Evolutionary conservation across 1,139 yeast genomes (phyloP), one percentile per base, ranked within the genome.

Genomic region (Kodamaea sp.): DNA sequence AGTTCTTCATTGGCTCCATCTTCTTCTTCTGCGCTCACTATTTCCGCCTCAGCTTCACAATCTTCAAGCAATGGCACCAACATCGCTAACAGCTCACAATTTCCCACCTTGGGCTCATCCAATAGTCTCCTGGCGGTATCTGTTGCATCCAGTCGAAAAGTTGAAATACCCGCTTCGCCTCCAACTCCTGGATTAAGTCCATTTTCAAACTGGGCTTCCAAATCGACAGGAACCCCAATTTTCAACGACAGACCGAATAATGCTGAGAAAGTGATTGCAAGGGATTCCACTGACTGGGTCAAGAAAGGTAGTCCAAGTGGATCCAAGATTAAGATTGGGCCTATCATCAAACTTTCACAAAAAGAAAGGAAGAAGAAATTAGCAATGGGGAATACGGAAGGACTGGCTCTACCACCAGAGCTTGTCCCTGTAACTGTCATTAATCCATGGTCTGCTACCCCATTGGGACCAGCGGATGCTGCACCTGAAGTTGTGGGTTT

Each of bases 291-390:
- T 18, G 43, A 37, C 10, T 35, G 40, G 37, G 21, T 31, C 6
- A 35, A 24, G 19, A 35, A 24, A 22, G 23, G 31, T 15, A 32
- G 31, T 7, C 11, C 26, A 4, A 59, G 51, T 38, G 38, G 37
- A 2, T 37, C 48, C n/a, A 66, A 60, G 38, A 45, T 54, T 7
- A 67, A 59, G 44, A 51, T 69, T 15, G 66, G 66, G 0, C 71
- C 73, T 1, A 55, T 60, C 1, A 42, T 55, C 18, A 61, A 63
- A 42, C 46, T 74, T 7, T 74, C 82, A 2, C 82, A 77, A 44
- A 75, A 73, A 46, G 80, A 76, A 48, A 53, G 81, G 19, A 73
- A 71, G 49, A 66, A 61, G 38, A 41, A 54, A 39, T 54, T 53
- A 34, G 37, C 35, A 4, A n/a, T 33, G 26, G 35, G 28, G 13